phyloP scores from a whole-genome alignment of 805 yeast species.

The Sugiyamaella valdiviana region DNA sequence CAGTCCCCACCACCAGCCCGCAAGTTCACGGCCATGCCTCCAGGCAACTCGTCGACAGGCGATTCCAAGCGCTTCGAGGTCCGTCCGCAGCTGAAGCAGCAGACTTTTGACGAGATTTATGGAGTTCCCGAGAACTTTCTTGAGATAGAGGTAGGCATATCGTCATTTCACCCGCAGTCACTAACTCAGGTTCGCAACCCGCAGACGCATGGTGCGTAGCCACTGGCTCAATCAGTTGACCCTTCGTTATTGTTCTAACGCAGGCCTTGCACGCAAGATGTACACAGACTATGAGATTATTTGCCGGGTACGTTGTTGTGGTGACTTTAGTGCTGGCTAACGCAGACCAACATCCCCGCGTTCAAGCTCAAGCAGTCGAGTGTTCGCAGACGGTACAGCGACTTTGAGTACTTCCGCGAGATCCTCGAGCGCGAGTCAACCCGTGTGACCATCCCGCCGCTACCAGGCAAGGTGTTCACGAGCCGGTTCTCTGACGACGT shows the following conservation, averaged over 20 bases:
- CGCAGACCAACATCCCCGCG: slow-evolving; percentile 76
- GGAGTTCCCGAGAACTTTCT: slow-evolving; percentile 93
- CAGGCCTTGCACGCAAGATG: slow-evolving; percentile 48
- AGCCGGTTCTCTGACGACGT: slow-evolving; percentile 76
- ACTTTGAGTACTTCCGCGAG: slow-evolving; percentile 75
- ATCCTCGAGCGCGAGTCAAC: slow-evolving; percentile 70
- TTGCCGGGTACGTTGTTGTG: slow-evolving; percentile 45
- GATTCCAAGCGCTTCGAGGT: slow-evolving; percentile 27
- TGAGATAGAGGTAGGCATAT: slow-evolving; percentile 68
- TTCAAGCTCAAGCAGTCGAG: slow-evolving; percentile 57
- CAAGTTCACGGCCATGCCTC: slow-evolving; percentile 29
- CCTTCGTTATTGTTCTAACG: slow-evolving; percentile 1
- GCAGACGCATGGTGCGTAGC: slow-evolving; percentile 52
- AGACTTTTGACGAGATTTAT: slow-evolving; percentile 73
- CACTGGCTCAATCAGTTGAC: too few relatives aligned
- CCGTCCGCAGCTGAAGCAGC: slow-evolving; percentile 43
- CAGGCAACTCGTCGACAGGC: slow-evolving; percentile 14
- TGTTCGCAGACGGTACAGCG: slow-evolving; percentile 84
- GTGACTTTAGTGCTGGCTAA: background rate
- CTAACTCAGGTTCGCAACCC: slow-evolving; percentile 51
- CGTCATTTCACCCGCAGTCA: background rate
- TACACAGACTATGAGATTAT: slow-evolving; percentile 89
- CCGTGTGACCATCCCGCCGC: slow-evolving; percentile 73
- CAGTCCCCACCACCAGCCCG: slow-evolving; percentile 23
- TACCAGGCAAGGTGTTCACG: slow-evolving; percentile 83